Percentiles rank a stretch among this genome's conserved stretches.
phyloP scores from a whole-genome alignment of 495 filamentous ascomycete genomes.

The Tuber magnatum region DNA sequence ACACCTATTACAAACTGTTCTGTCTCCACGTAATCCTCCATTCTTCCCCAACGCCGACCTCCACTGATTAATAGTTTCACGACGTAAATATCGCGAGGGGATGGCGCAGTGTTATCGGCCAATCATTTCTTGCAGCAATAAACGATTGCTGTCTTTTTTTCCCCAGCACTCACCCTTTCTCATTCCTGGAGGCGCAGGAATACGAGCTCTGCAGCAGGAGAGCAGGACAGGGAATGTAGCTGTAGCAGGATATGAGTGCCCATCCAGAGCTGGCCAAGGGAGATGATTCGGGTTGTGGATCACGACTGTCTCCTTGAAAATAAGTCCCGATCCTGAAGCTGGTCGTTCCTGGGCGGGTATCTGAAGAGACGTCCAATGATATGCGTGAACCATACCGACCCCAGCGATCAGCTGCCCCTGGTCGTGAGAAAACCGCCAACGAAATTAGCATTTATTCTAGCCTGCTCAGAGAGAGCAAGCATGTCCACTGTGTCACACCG shows the following conservation, averaged over 20 bases:
- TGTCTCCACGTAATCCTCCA: background rate
- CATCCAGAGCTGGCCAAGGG: background rate
- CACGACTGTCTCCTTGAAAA: background rate
- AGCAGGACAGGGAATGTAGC: background rate
- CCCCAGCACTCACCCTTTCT: background rate
- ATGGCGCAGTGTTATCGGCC: background rate
- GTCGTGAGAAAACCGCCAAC: background rate
- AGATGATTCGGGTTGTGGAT: background rate
- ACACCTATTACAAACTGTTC: background rate
- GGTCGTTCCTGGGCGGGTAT: fast-evolving
- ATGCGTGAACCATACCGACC: background rate
- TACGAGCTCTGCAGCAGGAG: background rate
- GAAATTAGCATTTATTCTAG: background rate
- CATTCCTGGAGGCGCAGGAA: background rate
- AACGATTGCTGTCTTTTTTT: background rate
- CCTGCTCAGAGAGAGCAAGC: background rate
- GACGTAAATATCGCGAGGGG: background rate
- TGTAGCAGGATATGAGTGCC: background rate
- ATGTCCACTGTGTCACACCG: background rate
- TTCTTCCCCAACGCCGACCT: background rate
- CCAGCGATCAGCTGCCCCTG: background rate
- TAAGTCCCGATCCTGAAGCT: background rate
- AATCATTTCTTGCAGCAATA: background rate
- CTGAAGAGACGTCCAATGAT: background rate
- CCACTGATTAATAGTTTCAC: background rate